Evolutionary conservation across 345 rosid genomes (phyloP).

Genomic region (Sonneratia caseolaris): DNA sequence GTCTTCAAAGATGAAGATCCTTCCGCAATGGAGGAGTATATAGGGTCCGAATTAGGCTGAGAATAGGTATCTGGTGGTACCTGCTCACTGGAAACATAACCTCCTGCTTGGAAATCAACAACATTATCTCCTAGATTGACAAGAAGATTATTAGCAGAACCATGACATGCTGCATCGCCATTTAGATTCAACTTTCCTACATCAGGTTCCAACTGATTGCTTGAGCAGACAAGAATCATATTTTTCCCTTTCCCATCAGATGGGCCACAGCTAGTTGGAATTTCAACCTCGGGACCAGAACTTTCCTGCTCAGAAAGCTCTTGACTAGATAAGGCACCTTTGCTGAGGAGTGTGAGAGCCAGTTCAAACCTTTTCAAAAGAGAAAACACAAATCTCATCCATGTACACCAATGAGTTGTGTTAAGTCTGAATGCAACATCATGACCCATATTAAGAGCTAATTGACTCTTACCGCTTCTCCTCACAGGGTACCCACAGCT

Average conservation of each 20-base stretch:
- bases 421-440: not conserved
- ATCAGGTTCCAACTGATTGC: conserved; percentile 49
- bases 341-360: conserved; percentile 64
- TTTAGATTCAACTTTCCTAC: conserved; percentile 38
- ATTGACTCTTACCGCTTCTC: conserved; percentile 63
- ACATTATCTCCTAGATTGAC: conserved; percentile 49
- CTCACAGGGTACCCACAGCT: conserved; percentile 85
- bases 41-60: conserved; percentile 30
- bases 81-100: conserved; percentile 38
- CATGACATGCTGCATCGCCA: conserved; percentile 29
- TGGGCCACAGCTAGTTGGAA: conserved; percentile 36
- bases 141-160: conserved; percentile 28
- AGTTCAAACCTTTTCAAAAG: conserved; percentile 66
- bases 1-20: conserved; percentile 29
- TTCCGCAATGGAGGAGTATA: conserved; percentile 24
- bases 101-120: conserved; percentile 39
- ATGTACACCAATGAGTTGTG: conserved; percentile 2
- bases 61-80: conserved; percentile 33
- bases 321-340: conserved; percentile 45
- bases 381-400: conserved; percentile 15
- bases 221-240: conserved; percentile 30
- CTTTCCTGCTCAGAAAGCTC: conserved; percentile 48
- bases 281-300: conserved; percentile 37
- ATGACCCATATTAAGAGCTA: not conserved
- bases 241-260: conserved; percentile 43